A percentile compares a stretch with the other conserved stretches of the same genome.
Conservation (phyloP, 2,329 filamentous ascomycete species). For the Trichothecium roseum region DNA sequence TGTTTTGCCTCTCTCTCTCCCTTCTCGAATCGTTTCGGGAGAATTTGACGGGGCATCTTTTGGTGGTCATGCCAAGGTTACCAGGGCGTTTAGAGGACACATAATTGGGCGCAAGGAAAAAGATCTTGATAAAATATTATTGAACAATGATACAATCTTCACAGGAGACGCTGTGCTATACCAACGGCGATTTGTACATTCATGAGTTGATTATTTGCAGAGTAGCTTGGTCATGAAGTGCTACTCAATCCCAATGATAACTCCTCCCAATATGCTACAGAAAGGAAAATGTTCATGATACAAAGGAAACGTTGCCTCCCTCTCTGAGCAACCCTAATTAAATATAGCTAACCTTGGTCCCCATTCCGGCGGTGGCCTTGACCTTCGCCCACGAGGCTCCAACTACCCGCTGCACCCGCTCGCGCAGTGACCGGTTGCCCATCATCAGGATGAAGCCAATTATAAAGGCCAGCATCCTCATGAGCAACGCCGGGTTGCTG, state of each 20-base stretch:
- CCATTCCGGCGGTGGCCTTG: slow-evolving; percentile 82
- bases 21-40: too few relatives aligned
- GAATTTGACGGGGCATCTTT: background rate
- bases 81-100: background rate
- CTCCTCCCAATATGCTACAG: background rate
- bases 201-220: too few relatives aligned
- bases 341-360: slow-evolving; percentile 94
- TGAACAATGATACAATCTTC: too few relatives aligned
- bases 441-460: slow-evolving; percentile 68
- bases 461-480: slow-evolving; percentile 66
- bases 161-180: too few relatives aligned
- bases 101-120: too few relatives aligned
- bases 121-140: too few relatives aligned
- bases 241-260: background rate
- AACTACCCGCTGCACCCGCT: slow-evolving; percentile 60
- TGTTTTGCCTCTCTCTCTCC: too few relatives aligned
- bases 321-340: slow-evolving; percentile 28
- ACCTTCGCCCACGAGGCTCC: slow-evolving; percentile 71
- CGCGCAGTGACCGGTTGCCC: slow-evolving; percentile 62
- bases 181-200: too few relatives aligned
- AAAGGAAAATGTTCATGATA: background rate
- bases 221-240: too few relatives aligned
- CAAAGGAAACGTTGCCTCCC: background rate
- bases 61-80: background rate
- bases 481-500: slow-evolving; percentile 45